phyloP scores from a whole-genome alignment of 805 yeast genomes.

The Wickerhamiella shivajii region DNA sequence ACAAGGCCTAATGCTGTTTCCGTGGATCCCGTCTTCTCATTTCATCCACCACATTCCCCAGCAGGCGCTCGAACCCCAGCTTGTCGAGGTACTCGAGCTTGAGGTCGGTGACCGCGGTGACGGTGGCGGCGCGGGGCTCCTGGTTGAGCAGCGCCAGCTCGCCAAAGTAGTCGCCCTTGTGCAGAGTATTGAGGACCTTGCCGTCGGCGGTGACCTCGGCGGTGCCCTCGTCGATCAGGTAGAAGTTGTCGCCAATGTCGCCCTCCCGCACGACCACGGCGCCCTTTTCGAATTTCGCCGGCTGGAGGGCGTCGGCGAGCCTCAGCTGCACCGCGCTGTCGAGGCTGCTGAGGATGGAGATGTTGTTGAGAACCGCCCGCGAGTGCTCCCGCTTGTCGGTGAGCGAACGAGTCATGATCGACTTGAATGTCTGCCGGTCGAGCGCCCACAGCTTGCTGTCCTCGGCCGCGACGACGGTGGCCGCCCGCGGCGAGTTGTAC shows the following conservation, averaged over 20 bases:
- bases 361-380: slow-evolving; percentile 75
- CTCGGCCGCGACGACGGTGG: slow-evolving; percentile 65
- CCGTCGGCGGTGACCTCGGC: slow-evolving; percentile 58
- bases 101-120: slow-evolving; percentile 56
- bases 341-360: slow-evolving; percentile 62
- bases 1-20: not conserved
- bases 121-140: slow-evolving; percentile 87
- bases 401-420: slow-evolving; percentile 80
- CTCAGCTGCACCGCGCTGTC: slow-evolving; percentile 73
- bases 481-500: slow-evolving; percentile 97
- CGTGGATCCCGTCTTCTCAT: slow-evolving; percentile 72
- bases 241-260: slow-evolving; percentile 65
- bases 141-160: slow-evolving; percentile 89
- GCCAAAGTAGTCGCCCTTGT: slow-evolving; percentile 88
- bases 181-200: slow-evolving; percentile 39
- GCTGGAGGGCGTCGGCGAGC: slow-evolving; percentile 85
- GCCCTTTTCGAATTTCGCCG: slow-evolving; percentile 58
- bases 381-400: slow-evolving; percentile 81
- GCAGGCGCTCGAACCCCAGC: slow-evolving; percentile 80
- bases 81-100: slow-evolving; percentile 88
- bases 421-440: slow-evolving; percentile 84
- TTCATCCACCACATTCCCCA: slow-evolving; percentile 76
- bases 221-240: slow-evolving; percentile 63
- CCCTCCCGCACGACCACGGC: slow-evolving; percentile 73
- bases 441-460: slow-evolving; percentile 79